A percentile compares a stretch with the other conserved stretches of the same genome.
phyloP scores from a whole-genome alignment of 2,329 filamentous ascomycete genomes.

The Parafenestella ontariensis region DNA sequence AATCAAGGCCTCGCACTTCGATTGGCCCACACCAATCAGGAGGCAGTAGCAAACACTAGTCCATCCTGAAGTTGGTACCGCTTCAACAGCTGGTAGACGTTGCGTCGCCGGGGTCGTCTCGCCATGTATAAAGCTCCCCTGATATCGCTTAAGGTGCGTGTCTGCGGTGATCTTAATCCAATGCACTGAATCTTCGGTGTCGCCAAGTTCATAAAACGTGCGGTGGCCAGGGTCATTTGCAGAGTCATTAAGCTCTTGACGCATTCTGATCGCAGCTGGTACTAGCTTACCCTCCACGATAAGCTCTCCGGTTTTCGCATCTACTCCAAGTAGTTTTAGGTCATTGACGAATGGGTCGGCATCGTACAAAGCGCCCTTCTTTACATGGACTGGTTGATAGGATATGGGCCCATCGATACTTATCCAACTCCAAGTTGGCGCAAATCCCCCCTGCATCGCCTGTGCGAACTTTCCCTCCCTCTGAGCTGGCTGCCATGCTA shows the following conservation, averaged over 20 bases:
- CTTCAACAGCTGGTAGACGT: neutral
- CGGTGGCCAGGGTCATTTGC: too few relatives aligned
- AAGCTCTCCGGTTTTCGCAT: neutral
- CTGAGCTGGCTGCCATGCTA: neutral
- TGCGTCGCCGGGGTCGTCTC: neutral
- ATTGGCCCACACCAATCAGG: neutral
- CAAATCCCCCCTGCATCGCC: neutral
- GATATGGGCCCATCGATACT: constrained; percentile 6
- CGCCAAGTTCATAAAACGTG: neutral
- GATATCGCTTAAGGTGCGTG: neutral
- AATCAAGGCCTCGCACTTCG: neutral
- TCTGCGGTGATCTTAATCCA: neutral
- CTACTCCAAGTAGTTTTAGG: neutral
- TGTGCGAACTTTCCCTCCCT: neutral
- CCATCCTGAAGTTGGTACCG: neutral
- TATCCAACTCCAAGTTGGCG: constrained; percentile 9
- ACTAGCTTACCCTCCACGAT: neutral
- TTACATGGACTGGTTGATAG: neutral
- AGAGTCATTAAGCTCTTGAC: neutral
- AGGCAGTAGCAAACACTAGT: neutral
- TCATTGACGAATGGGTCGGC: neutral
- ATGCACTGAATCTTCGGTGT: neutral
- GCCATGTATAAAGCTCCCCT: neutral
- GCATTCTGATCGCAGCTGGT: neutral
- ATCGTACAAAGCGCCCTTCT: neutral